Conservation (phyloP, 495 filamentous ascomycete species). For the Hypoxylon perforatum region DNA sequence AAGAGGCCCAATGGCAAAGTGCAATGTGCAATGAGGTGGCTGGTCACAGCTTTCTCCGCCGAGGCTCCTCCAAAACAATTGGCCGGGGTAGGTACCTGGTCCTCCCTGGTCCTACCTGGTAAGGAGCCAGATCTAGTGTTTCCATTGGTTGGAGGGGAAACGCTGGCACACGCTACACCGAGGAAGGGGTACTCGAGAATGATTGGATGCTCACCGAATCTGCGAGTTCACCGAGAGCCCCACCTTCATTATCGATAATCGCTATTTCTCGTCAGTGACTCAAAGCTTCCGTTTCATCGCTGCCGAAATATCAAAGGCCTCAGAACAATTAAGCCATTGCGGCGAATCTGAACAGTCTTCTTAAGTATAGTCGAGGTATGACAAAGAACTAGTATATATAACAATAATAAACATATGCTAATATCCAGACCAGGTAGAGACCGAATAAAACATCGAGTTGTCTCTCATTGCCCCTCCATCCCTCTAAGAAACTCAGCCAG, state of each 20-base stretch:
- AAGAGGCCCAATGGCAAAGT: conserved; percentile 28
- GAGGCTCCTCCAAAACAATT: conserved; percentile 24
- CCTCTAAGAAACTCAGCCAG: conserved; percentile 1
- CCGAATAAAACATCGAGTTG: not conserved
- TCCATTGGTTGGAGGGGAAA: conserved; percentile 43
- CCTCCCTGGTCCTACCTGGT: too few relatives aligned
- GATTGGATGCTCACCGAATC: conserved; percentile 25
- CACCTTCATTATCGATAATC: conserved; percentile 12
- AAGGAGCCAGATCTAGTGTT: too few relatives aligned
- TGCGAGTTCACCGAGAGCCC: conserved; percentile 16
- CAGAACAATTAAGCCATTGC: not conserved
- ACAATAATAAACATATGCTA: not conserved
- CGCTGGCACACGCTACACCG: conserved; percentile 33
- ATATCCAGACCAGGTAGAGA: not conserved
- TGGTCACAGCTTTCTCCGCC: conserved; percentile 28
- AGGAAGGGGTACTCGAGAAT: not conserved
- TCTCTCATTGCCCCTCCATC: conserved; percentile 33
- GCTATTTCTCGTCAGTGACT: not conserved
- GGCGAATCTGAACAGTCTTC: not conserved
- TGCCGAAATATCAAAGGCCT: not conserved
- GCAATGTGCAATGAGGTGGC: conserved; percentile 31
- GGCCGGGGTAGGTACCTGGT: not conserved
- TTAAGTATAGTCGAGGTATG: not conserved
- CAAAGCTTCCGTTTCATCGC: not conserved
- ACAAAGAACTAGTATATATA: not conserved